Conservation (phyloP, 306 rosid genomes). For the Pachyrhizus erosus region DNA sequence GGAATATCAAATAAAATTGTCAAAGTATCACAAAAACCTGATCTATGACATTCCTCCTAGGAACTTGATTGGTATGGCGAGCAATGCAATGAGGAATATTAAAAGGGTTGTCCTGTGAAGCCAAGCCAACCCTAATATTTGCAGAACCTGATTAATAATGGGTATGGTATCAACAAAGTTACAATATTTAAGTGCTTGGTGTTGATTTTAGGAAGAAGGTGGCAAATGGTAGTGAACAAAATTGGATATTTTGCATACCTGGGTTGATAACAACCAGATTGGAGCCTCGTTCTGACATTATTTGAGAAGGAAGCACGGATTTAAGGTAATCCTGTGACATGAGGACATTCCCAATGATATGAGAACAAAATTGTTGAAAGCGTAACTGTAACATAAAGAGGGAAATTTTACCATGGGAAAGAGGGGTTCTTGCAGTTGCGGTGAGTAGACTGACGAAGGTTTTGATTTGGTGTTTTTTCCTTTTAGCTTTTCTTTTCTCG, state of each 20-base stretch:
- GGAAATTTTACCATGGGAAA: conserved; percentile 44
- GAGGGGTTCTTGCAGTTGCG: neutral
- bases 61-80: conserved; percentile 69
- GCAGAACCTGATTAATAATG: conserved; percentile 68
- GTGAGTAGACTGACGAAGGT: neutral
- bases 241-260: conserved; percentile 55
- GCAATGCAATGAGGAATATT: conserved; percentile 92
- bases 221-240: conserved; percentile 9
- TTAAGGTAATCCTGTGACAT: conserved; percentile 85
- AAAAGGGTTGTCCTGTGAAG: conserved; percentile 84
- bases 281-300: conserved; percentile 87
- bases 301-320: conserved; percentile 90
- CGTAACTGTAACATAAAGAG: neutral
- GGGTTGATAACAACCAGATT: conserved; percentile 91
- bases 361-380: conserved; percentile 26
- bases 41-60: conserved; percentile 76
- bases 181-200: neutral
- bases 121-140: conserved; percentile 84
- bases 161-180: conserved; percentile 36
- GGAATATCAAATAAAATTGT: neutral
- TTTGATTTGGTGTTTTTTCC: conserved; percentile 12
- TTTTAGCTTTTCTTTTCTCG: neutral
- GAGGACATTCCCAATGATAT: neutral
- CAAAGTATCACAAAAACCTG: conserved; percentile 67
- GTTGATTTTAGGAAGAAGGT: conserved; percentile 11